A percentile compares a stretch with the other conserved stretches of the same genome.
phyloP scores from a whole-genome alignment of 345 rosid species.

The Rhodomyrtus tomentosa region DNA sequence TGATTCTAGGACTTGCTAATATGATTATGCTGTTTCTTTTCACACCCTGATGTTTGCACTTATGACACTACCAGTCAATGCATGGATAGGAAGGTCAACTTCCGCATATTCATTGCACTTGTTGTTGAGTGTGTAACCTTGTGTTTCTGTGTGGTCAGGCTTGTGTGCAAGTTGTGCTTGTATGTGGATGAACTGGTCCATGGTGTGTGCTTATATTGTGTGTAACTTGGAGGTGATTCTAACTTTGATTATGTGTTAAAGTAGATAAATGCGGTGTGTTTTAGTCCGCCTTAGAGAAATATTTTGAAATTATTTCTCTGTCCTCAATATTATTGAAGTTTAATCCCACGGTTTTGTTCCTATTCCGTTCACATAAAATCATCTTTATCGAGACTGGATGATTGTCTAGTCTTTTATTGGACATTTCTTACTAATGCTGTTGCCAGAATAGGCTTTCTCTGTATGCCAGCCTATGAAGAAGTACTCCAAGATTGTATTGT shows the following conservation, averaged over 20 bases:
- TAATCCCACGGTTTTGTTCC: not conserved
- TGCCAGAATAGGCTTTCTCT: not conserved
- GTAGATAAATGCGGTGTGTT: not conserved
- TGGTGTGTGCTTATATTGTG: not conserved
- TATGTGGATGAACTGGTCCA: not conserved
- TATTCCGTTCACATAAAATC: not conserved
- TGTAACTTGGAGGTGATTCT: not conserved
- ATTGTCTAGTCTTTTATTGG: not conserved
- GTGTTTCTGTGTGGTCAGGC: not conserved
- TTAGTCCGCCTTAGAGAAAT: not conserved
- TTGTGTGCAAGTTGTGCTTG: not conserved
- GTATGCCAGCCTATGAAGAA: not conserved
- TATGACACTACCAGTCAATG: not conserved
- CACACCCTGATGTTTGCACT: not conserved
- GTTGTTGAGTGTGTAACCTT: not conserved
- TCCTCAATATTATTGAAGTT: not conserved
- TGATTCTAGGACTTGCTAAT: not conserved
- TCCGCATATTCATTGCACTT: not conserved
- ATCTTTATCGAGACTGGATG: not conserved
- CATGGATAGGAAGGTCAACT: not conserved
- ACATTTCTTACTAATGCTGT: not conserved
- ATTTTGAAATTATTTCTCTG: not conserved
- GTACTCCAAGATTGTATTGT: not conserved
- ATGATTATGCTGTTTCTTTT: not conserved
- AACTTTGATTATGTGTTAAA: not conserved